These are phyloP conservation scores for Solanum hybrid DNA, from an alignment of 305 asterid species.

Conservation along the genomic window DNA sequence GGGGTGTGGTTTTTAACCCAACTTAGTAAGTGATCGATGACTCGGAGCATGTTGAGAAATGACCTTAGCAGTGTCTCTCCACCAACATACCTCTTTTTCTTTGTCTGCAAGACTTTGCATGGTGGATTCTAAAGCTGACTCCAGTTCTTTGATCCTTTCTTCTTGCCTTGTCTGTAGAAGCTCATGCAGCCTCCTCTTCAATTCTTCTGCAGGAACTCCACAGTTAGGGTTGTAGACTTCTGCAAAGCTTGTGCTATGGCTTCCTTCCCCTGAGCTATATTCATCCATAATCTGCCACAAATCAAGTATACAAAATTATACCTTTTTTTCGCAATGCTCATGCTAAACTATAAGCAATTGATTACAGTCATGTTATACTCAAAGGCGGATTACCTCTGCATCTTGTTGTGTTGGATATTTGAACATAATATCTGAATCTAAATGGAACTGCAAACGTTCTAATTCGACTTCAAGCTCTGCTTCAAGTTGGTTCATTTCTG, in stretches of 20 bases:
- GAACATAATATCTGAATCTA: conserved; percentile 20
- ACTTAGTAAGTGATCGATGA: conserved; percentile 10
- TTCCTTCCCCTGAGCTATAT: conserved; percentile 32
- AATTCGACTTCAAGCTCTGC: conserved; percentile 62
- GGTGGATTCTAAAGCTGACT: conserved; percentile 41
- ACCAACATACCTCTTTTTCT: conserved; percentile 44
- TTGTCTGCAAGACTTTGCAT: conserved; percentile 35
- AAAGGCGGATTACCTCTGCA: conserved; percentile 30
- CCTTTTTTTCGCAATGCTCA: not conserved
- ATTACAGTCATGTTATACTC: not conserved
- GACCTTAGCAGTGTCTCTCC: conserved; percentile 55
- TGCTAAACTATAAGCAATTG: not conserved
- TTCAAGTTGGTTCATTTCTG: conserved; percentile 50
- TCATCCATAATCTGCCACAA: conserved; percentile 27
- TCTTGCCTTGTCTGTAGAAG: conserved; percentile 46
- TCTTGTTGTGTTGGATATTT: conserved; percentile 13
- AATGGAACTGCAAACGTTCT: conserved; percentile 29
- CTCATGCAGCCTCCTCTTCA: conserved; percentile 47
- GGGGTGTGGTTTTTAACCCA: not conserved
- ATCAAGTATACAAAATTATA: not conserved
- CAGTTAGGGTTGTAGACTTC: conserved; percentile 17
- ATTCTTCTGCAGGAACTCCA: conserved; percentile 49
- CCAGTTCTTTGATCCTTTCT: conserved; percentile 53
- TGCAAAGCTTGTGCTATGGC: conserved; percentile 10
- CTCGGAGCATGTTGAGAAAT: conserved; percentile 27